A percentile compares a stretch with the other conserved stretches of the same genome.
Conservation (phyloP, 1,284 basidiomycete species). For the Irpex sp. region DNA sequence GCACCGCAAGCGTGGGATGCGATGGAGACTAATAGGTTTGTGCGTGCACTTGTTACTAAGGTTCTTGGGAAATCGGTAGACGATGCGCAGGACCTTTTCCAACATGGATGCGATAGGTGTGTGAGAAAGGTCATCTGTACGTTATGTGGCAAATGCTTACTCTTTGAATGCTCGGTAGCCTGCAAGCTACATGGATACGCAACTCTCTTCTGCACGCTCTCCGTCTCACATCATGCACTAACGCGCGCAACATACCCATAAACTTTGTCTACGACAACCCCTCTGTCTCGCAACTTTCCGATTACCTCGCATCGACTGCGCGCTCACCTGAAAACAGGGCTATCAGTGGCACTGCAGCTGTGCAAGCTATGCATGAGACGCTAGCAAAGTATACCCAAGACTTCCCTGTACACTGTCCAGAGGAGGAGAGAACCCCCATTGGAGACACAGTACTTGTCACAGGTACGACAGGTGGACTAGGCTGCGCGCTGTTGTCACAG, state of each 20-base stretch:
- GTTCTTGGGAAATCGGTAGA: conserved; percentile 15
- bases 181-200: conserved; percentile 25
- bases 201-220: conserved; percentile 25
- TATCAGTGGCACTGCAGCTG: conserved; percentile 5
- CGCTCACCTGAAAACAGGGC: not conserved
- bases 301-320: conserved; percentile 8
- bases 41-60: conserved; percentile 19
- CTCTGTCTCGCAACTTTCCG: conserved; percentile 17
- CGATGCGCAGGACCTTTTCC: conserved; percentile 33
- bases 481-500: conserved; percentile 13
- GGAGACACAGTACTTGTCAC: conserved; percentile 21
- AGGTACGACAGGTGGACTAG: conserved; percentile 21
- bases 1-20: conserved; percentile 23
- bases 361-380: conserved; percentile 4
- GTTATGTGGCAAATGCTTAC: not conserved
- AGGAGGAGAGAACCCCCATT: not conserved
- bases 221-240: conserved; percentile 7
- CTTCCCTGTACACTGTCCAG: conserved; percentile 4
- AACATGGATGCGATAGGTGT: conserved; percentile 35
- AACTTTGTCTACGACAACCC: conserved; percentile 28
- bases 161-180: not conserved
- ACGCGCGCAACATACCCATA: conserved; percentile 7
- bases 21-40: conserved; percentile 15
- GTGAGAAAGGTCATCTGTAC: not conserved
- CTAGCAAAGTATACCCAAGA: conserved; percentile 8